Base-by-base conservation (phyloP, 148 eudicot species). In the Limonium bicolor region DNA sequence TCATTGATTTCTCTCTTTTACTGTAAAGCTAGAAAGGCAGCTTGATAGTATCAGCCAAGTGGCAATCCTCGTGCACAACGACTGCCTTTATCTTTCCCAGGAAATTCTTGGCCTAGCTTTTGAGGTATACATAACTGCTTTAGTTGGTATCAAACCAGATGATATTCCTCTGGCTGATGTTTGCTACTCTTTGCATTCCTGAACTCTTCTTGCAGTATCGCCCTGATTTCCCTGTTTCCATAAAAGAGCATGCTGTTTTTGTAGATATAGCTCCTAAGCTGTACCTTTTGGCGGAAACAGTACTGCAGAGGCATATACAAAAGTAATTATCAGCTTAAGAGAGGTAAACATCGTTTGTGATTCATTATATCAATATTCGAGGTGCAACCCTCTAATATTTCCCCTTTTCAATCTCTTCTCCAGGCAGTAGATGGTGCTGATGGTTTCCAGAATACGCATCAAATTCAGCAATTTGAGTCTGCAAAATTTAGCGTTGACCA, bases 371-470 rank as follows among this genome's bases (percentile, higher is more conserved):
- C 4, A 20, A 3, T 20, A 40, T 20, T 6, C 23, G 20, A 14
- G 1, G 24, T 24, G 24, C 30, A 23, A 23, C 48, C 8, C 18
- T 22, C 14, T 41, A 5, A 0, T n/a, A n/a, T 21, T 4, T 16
- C 31, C 2, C 11, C 6, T 20, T 20, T 36, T 41, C 19, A 5
- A 5, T 6, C 18, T 37, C 13, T 23, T 7, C 29, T 55, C 2
- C 52, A 88, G 97, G 97, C 86, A 43, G 55, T 84, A 43, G 97
- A 90, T 71, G 92, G 84, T 19, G 97, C 95, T 39, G 77, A 90
- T 61, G 97, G 97, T 52, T 90, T 80, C 62, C 95, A 84, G 54
- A 90, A 90, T 61, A 84, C 97, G 50, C 95, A 90, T 68, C 80
- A 80, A 65, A 70, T 60, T 46, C 68, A 68, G 23, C 73, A 76